Percentiles rank a stretch among this genome's conserved stretches.
Conservation (phyloP, 768 basidiomycete species). For the Podaxis sp. region DNA sequence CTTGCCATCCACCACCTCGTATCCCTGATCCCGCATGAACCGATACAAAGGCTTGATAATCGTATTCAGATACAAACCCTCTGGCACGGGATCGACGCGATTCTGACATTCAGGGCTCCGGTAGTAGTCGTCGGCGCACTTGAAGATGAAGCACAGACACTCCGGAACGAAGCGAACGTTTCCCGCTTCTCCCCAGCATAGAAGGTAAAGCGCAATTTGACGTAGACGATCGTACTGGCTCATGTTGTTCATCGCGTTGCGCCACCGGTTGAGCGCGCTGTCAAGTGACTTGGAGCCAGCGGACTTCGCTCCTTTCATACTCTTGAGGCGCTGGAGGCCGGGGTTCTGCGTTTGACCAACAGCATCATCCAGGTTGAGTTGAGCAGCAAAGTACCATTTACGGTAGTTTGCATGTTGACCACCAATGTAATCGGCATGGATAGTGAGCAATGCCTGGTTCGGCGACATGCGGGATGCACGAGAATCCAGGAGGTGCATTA, state of each 20-base stretch:
- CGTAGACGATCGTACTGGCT: conserved; percentile 97
- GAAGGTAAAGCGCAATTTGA: conserved; percentile 91
- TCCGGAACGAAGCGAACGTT: conserved; percentile 98
- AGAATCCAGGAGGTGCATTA: conserved; percentile 97
- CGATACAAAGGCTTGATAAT: conserved; percentile 94
- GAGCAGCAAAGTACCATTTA: conserved; percentile 99
- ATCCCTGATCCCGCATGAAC: conserved; percentile 96
- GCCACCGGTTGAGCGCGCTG: conserved; percentile 91
- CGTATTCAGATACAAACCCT: conserved; percentile 88
- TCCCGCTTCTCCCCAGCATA: conserved; percentile 98
- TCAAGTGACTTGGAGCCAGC: conserved; percentile 78
- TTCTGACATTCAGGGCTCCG: conserved; percentile 98
- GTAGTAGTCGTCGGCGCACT: conserved; percentile 99
- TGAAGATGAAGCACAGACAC: conserved; percentile 98
- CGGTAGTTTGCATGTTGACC: conserved; percentile 99
- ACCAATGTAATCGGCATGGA: conserved; percentile 99
- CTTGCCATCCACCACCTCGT: conserved; percentile 93
- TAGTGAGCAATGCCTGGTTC: conserved; percentile 90
- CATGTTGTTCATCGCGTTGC: conserved; percentile 99
- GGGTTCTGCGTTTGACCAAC: conserved; percentile 95
- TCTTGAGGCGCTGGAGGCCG: conserved; percentile 84
- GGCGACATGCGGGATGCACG: conserved; percentile 98
- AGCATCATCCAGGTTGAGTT: conserved; percentile 98
- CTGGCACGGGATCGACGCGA: conserved; percentile 86
- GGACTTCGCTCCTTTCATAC: conserved; percentile 63